Evolutionary conservation across 1,284 basidiomycete genomes (phyloP).

Genomic region (Microbotryomycetes sp.): DNA sequence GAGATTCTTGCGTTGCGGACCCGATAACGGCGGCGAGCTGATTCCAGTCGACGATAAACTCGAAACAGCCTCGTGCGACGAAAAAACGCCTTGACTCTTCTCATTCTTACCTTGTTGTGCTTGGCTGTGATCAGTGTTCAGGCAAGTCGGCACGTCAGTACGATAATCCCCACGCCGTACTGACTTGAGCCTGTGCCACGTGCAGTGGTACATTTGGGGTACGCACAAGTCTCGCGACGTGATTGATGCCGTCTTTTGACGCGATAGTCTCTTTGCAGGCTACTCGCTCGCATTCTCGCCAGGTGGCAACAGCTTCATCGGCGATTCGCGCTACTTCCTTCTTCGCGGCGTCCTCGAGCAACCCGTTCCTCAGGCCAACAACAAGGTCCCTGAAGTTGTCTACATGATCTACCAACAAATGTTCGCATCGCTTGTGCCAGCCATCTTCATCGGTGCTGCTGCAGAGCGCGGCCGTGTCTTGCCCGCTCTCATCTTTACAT

Average conservation of each 20-base stretch:
- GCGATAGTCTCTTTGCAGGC: slow-evolving; percentile 3
- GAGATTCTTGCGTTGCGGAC: not conserved
- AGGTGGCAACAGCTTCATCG: slow-evolving; percentile 60
- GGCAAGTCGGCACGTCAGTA: slow-evolving; percentile 6
- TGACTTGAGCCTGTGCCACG: not conserved
- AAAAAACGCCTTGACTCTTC: slow-evolving; percentile 49
- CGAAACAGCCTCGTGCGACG: slow-evolving; percentile 58
- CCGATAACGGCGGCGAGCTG: not conserved
- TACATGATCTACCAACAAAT: slow-evolving; percentile 74
- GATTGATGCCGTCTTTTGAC: not conserved
- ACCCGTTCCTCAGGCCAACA: slow-evolving; percentile 56
- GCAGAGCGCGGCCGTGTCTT: slow-evolving; percentile 82
- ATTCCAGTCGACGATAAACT: too few species aligned
- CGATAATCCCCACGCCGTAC: too few species aligned
- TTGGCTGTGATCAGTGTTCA: slow-evolving; percentile 68
- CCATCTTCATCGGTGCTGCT: slow-evolving; percentile 65
- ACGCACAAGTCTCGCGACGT: slow-evolving; percentile 2
- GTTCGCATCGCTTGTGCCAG: slow-evolving; percentile 66
- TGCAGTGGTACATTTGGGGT: slow-evolving; percentile 42
- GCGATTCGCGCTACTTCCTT: slow-evolving; percentile 56
- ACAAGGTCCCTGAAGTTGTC: slow-evolving; percentile 48
- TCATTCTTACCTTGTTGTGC: slow-evolving; percentile 45
- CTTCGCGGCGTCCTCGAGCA: slow-evolving; percentile 61
- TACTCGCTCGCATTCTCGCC: slow-evolving; percentile 47
- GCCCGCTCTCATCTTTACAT: slow-evolving; percentile 79